Base-by-base conservation (phyloP, 176 grass and related monocot genomes). In the Oryza meridionalis region DNA sequence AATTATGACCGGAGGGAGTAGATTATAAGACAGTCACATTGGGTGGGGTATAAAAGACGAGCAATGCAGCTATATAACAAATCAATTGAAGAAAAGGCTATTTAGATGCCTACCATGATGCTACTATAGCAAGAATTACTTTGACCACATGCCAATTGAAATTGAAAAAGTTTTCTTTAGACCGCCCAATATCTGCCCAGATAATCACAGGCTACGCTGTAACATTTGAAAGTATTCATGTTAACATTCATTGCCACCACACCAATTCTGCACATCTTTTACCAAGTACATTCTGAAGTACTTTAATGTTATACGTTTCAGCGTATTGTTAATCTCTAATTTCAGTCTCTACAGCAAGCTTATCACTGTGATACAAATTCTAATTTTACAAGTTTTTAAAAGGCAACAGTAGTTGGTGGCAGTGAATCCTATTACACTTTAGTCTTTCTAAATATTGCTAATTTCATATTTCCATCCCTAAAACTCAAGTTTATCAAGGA, bases 1-100 rank as follows among this genome's bases (percentile, higher is more conserved):
- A 40, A 40, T 40, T 40, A 40, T 40, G 38, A 8, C 38, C 7
- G 7, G 38, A 40, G 38, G 38, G 38, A 40, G 7, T 40, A 19
- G 63, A 65, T 70, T 76, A 74, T 85, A 78, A 17, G 51, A 78
- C 9, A n/a, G 51, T 59, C 27, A 67, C 64, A 50, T 42, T 63
- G 80, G 8, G 16, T 17, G 4, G 16, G 40, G 67, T 46, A 40
- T 8, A 40, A 40, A 40, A 40, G 35, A 75, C 27, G 19, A 79
- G n/a, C 22, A 86, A 49, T 19, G 55, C 11, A 81, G 31, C 14
- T 51, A 47, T 49, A 33, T 19, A 79, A 12, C 9, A 40, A 65
- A 86, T 10, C 67, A 79, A 86, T 40, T 72, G 61, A 14, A 3
- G 0, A 21, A 40, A 71, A 11, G 50, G 9, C 31, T 44, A 55